Percentiles rank a stretch among this genome's conserved stretches.
These are phyloP conservation scores for Hibiscus mutabilis DNA, from an alignment of 345 rosid genomes.

Conservation along the genomic window DNA sequence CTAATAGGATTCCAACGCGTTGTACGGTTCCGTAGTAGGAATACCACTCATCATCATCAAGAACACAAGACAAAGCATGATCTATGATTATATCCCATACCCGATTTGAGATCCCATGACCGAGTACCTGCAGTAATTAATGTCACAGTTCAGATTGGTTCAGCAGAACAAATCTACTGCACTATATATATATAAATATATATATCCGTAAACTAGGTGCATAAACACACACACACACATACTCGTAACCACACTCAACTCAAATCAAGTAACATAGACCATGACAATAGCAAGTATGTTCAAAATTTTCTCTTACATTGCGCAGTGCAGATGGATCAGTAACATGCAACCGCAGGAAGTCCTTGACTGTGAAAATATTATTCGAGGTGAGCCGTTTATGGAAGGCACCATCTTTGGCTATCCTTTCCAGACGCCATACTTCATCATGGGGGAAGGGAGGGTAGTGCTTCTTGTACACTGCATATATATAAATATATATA, in stretches of 20 bases:
- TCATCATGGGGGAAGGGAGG: slow-evolving; percentile 56
- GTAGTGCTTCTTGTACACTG: slow-evolving; percentile 68
- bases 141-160: not conserved
- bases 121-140: slow-evolving; percentile 34
- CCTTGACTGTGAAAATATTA: slow-evolving; percentile 29
- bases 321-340: slow-evolving; percentile 20
- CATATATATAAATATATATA: too few species aligned
- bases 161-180: not conserved
- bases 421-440: slow-evolving; percentile 70
- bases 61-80: slow-evolving; percentile 55
- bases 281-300: not conserved
- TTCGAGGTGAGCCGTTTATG: slow-evolving; percentile 28
- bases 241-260: not conserved
- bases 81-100: slow-evolving; percentile 49
- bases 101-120: slow-evolving; percentile 32
- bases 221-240: not conserved
- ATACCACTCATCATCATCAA: slow-evolving; percentile 39
- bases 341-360: slow-evolving; percentile 29
- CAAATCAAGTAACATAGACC: not conserved
- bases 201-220: not conserved
- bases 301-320: slow-evolving; percentile 30
- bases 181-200: not conserved
- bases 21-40: slow-evolving; percentile 23
- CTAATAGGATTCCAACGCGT: slow-evolving; percentile 14
- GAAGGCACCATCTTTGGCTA: slow-evolving; percentile 54